Evolutionary conservation across 441 rosid genomes (phyloP).

Genomic region (Melastoma candidum): DNA sequence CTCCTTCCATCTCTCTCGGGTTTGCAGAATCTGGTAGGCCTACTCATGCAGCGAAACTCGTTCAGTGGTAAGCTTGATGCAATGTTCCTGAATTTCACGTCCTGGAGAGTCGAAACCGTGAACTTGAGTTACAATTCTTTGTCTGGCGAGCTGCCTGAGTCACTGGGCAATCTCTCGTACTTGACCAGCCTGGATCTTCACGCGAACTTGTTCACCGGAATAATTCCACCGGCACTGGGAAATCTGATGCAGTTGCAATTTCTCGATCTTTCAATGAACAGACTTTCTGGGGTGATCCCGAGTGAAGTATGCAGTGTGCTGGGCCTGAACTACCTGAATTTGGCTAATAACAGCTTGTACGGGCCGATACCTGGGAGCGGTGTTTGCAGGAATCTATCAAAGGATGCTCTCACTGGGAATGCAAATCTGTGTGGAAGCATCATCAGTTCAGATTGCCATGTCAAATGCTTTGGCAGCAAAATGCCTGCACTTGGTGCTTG

Average conservation of each 20-base stretch:
- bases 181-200: slow-evolving; percentile 65
- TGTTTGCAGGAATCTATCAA: slow-evolving; percentile 49
- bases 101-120: slow-evolving; percentile 62
- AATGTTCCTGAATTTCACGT: slow-evolving; percentile 33
- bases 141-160: slow-evolving; percentile 38
- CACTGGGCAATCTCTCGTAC: slow-evolving; percentile 61
- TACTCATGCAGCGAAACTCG: slow-evolving; percentile 59
- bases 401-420: slow-evolving; percentile 43
- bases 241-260: slow-evolving; percentile 60
- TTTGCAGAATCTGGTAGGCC: slow-evolving; percentile 66
- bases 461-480: slow-evolving; percentile 19
- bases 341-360: slow-evolving; percentile 49
- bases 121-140: slow-evolving; percentile 61
- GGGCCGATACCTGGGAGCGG: slow-evolving; percentile 60
- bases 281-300: slow-evolving; percentile 56
- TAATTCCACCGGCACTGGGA: slow-evolving; percentile 54
- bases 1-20: slow-evolving; percentile 54
- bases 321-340: slow-evolving; percentile 37
- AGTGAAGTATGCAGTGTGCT: slow-evolving; percentile 38
- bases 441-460: slow-evolving; percentile 38
- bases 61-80: slow-evolving; percentile 39
- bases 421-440: slow-evolving; percentile 47
- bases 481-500: slow-evolving; percentile 31
- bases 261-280: slow-evolving; percentile 58
- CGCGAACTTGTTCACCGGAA: slow-evolving; percentile 52